These are phyloP conservation scores for Arachnomyces sp. DNA, from an alignment of 2,329 filamentous ascomycete species.

Conservation along the genomic window DNA sequence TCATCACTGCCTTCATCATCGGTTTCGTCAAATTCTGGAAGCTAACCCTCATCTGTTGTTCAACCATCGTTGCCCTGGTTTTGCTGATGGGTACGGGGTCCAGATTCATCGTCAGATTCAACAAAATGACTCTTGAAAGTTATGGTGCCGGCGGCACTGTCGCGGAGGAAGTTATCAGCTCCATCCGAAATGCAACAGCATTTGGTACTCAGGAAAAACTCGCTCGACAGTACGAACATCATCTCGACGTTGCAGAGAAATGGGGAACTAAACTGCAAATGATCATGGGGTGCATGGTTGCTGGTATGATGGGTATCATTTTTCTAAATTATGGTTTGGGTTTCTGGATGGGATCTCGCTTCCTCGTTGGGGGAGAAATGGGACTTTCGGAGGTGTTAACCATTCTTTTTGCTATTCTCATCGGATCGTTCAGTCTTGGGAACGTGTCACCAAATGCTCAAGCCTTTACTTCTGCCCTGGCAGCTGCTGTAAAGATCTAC, in stretches of 20 bases:
- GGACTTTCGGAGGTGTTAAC: slow-evolving; percentile 65
- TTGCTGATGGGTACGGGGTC: slow-evolving; percentile 67
- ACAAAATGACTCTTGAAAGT: slow-evolving; percentile 65
- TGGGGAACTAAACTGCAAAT: slow-evolving; percentile 70
- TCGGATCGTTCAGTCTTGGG: slow-evolving; percentile 83
- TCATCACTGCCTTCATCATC: slow-evolving; percentile 81
- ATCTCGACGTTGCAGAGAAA: slow-evolving; percentile 63
- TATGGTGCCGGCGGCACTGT: slow-evolving; percentile 81
- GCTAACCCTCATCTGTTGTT: slow-evolving; percentile 76
- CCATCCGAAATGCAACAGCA: slow-evolving; percentile 81
- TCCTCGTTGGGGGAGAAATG: slow-evolving; percentile 58
- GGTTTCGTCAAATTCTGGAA: slow-evolving; percentile 91
- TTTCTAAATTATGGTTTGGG: slow-evolving; percentile 81
- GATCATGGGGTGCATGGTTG: slow-evolving; percentile 68
- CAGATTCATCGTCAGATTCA: slow-evolving; percentile 68
- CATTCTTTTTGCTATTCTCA: slow-evolving; percentile 83
- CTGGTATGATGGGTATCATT: slow-evolving; percentile 71
- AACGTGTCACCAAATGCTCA: slow-evolving; percentile 80
- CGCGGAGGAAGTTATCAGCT: slow-evolving; percentile 90
- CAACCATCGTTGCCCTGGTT: slow-evolving; percentile 72
- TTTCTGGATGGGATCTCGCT: slow-evolving; percentile 80
- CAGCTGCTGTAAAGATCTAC: slow-evolving; percentile 85
- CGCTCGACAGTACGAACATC: slow-evolving; percentile 72
- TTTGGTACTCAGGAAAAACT: slow-evolving; percentile 91
- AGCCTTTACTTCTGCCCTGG: slow-evolving; percentile 73